Evolutionary conservation across 2,329 filamentous ascomycete species (phyloP), one percentile per base, ranked within the genome.

Genomic region (Penicillium sp.): DNA sequence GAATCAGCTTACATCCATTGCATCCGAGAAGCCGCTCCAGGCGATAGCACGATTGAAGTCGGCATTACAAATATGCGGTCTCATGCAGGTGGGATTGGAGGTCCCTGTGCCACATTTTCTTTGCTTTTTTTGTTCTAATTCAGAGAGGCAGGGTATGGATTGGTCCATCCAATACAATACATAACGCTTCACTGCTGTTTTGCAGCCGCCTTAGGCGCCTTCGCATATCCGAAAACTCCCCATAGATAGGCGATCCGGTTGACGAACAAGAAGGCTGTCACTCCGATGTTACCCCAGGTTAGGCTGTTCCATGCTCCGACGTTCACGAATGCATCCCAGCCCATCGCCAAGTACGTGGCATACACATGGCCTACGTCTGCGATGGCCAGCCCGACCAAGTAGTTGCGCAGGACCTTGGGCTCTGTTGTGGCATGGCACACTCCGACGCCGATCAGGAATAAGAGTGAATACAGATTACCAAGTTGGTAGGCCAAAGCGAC

Each of bases 261-360:
- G 24, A 81, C 49, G 51, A 85, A 84, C 29, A 89, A 72, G 49
- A 84, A 83, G 0, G 72, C 82, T 24, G 88, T 90, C 47, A 81
- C 79, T 7, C 81, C 86, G 58, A 92, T 79, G 64, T 91, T 91
- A 2, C 88, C 89, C 84, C 85, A 89, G n/a, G 86, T 82, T 77
- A 88, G 82, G 32, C 81, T 75, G 68, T 90, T 91, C 88, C 88
- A 91, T 21, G 71, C 74, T 4, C 65, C 71, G 10, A 87, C 71
- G 60, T 84, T 79, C 43, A 82, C 58, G 44, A 83, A 79, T 32
- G 74, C 74, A 9, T 82, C 77, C 67, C 76, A 77, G 8, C 86
- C 87, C 58, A 91, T 77, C 6, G 79, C 81, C 64, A 76, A 73
- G 55, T 82, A 84, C 14, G 83, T 88, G 56, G 86, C 78, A 47